phyloP scores from a whole-genome alignment of 2,329 filamentous ascomycete species.

The Graphium sp. region DNA sequence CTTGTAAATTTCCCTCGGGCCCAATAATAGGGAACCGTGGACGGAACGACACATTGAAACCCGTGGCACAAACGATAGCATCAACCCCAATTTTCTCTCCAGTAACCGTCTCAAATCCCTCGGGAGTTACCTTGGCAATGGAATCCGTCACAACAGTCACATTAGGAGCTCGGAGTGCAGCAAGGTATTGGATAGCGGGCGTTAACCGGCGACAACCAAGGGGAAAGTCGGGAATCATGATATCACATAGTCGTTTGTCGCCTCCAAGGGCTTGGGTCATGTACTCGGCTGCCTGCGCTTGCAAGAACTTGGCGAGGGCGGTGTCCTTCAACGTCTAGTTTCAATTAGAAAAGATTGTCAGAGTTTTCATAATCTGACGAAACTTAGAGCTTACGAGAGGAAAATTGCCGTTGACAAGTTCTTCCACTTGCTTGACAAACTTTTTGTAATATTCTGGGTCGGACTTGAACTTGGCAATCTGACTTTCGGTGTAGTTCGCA shows the following conservation, averaged over 20 bases:
- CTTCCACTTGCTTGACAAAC: no score
- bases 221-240: constrained; percentile 30
- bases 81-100: constrained; percentile 32
- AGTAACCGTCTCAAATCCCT: constrained; percentile 27
- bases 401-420: no score
- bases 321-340: constrained; percentile 25
- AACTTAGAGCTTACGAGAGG: no score
- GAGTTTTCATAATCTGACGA: no score
- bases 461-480: constrained; percentile 18
- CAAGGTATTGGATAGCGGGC: constrained; percentile 30
- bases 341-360: constrained; percentile 20
- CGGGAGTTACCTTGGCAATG: constrained; percentile 26
- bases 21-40: constrained; percentile 34
- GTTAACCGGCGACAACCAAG: constrained; percentile 31
- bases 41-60: constrained; percentile 34
- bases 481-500: constrained; percentile 15
- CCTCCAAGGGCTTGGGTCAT: constrained; percentile 29
- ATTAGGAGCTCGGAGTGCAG: constrained; percentile 25
- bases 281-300: constrained; percentile 25
- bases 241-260: constrained; percentile 29
- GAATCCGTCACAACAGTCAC: constrained; percentile 26
- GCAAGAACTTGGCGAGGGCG: constrained; percentile 20
- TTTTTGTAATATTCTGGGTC: constrained; percentile 24
- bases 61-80: constrained; percentile 39
- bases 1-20: constrained; percentile 30